These are phyloP conservation scores for Boeremia exigua DNA, from an alignment of 2,329 filamentous ascomycete genomes.

Conservation along the genomic window DNA sequence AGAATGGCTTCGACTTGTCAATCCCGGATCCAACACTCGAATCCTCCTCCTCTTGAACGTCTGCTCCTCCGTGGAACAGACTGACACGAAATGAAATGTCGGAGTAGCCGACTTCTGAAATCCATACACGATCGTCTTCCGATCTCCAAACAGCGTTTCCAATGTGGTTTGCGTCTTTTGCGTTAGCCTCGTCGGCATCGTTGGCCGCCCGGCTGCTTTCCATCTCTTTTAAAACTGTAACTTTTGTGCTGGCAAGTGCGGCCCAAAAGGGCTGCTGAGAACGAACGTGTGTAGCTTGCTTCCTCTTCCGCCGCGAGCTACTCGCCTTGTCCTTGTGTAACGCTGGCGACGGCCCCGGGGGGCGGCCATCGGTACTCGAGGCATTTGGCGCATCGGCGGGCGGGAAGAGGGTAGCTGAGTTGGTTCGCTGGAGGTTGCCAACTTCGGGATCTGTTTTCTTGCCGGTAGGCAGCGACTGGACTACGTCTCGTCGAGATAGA, in stretches of 20 bases:
- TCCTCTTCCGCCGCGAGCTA: slow-evolving; percentile 82
- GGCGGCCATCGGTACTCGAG: slow-evolving; percentile 56
- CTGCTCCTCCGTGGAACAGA: slow-evolving; percentile 60
- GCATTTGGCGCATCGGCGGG: slow-evolving; percentile 59
- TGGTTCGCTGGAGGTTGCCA: slow-evolving; percentile 48
- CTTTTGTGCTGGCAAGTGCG: slow-evolving; percentile 92
- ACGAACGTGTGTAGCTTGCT: slow-evolving; percentile 88
- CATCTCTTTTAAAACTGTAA: slow-evolving; percentile 86
- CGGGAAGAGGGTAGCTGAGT: slow-evolving; percentile 45
- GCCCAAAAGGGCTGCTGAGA: slow-evolving; percentile 94
- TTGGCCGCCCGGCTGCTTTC: slow-evolving; percentile 76
- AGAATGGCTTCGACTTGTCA: slow-evolving; percentile 76
- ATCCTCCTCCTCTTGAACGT: slow-evolving; percentile 47
- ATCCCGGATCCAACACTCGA: slow-evolving; percentile 57
- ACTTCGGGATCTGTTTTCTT: slow-evolving; percentile 66
- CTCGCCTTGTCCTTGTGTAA: slow-evolving; percentile 64
- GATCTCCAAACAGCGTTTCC: slow-evolving; percentile 75
- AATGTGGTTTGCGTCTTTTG: slow-evolving; percentile 77
- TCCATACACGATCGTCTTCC: slow-evolving; percentile 77
- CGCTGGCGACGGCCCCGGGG: slow-evolving; percentile 58
- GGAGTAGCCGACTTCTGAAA: slow-evolving; percentile 78
- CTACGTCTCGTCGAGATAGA: slow-evolving; percentile 46
- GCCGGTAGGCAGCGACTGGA: slow-evolving; percentile 42
- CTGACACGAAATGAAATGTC: slow-evolving; percentile 79
- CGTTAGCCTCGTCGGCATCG: slow-evolving; percentile 75